Evolutionary conservation across 2,329 filamentous ascomycete genomes (phyloP), one percentile per base, ranked within the genome.

Genomic region (Lecanoromycetidae sp.): DNA sequence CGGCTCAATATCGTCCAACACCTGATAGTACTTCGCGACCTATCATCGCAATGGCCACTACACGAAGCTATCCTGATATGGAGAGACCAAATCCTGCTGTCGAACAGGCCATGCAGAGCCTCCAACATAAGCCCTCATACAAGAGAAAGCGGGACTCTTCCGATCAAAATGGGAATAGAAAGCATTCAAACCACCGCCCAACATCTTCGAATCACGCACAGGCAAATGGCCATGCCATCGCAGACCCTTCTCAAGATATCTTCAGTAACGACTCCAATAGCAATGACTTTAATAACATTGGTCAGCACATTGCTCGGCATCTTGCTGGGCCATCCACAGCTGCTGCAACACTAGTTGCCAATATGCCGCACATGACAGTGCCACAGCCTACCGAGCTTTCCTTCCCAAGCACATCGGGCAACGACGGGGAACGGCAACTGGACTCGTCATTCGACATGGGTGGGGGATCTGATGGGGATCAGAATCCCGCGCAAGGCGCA

Each of bases 341-440:
- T 12, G 48, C 52, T 17, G 51, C 53, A 13, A 51, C 51, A 20
- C 46, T 55, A 17, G 52, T 50, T 23, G 53, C 53, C 15, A 49
- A 42, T 27, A 51, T 55, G 48, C 53, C 53, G 19, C 49, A 51
- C 19, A 33, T 55, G 45, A 55, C 51, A n/a, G 46, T 55, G 39
- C 53, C 53, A n/a, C 53, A 53, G 36, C 53, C 53, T n/a, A 55
- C 53, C 3, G 51, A 55, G 12, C 34, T 55, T 9, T 55, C 53
- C 12, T 55, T 55, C 19, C 42, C 43, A 22, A 55, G 49, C 25
- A 48, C 48, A 29, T 52, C 53, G 37, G 49, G 42, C 27, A 47
- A 34, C 15, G 53, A 55, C 33, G 37, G 15, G 8, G 51, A 54
- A 17, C 50, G 48, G 20, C 50, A 51, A 20, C 26, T 52, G 23